Base-by-base conservation (phyloP, 345 rosid genomes). In the Salix exigua region DNA sequence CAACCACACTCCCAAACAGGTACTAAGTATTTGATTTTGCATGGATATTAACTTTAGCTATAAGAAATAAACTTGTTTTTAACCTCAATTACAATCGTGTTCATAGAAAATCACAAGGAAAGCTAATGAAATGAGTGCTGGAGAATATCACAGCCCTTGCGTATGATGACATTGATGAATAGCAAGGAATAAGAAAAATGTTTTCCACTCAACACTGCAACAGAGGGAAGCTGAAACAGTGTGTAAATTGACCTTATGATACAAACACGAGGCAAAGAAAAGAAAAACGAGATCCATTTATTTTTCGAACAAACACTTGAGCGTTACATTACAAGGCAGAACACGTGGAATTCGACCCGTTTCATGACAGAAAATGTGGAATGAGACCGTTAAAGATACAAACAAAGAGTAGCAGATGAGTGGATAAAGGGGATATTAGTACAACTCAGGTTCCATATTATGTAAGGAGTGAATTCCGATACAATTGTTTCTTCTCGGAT, bases 401-500 rank as follows among this genome's bases (percentile, higher is more conserved):
- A 25, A 37, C 37, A 28, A 63, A 23, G 17, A 42, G 42, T 3
- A n/a, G 44, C 6, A 18, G 6, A 58, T 5, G 28, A 10, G 50
- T 44, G 21, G 21, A 17, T 19, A n/a, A 33, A 5, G 48, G 25
- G 31, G 58, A 1, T 2, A 58, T 23, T 60, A 62, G 58, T 44
- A 73, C 74, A 68, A 33, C 60, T 69, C 64, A 28, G 61, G 66
- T 72, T 26, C 61, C 48, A 71, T 40, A 46, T 60, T 40, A 46
- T 60, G 11, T n/a, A 30, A 66, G 14, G 6, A 3, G 28, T 19
- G 26, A 62, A 25, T 53, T 61, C 30, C 30, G 18, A 14, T 61
- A 33, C 82, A 73, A 18, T 3, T n/a, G 25, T 74, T 30, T 35
- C 31, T 62, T 74, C 37, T 68, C 6, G 37, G 37, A 61, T 73